Evolutionary conservation across 768 basidiomycete species (phyloP).

Genomic region (Crepidotus variabilis): DNA sequence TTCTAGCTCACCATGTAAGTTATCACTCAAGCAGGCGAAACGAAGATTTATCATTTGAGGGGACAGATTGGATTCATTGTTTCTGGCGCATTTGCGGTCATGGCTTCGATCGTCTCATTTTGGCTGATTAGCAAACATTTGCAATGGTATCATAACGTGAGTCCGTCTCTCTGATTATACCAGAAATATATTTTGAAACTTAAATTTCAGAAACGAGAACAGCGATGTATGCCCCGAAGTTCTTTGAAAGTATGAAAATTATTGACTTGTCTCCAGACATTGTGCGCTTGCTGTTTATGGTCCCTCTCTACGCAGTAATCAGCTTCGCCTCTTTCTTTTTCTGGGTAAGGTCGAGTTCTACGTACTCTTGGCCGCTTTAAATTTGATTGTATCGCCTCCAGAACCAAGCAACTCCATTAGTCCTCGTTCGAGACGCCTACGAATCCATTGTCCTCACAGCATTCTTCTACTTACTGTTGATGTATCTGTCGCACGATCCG

Average conservation of each 20-base stretch:
- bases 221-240: slow-evolving; percentile 46
- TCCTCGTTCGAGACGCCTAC: slow-evolving; percentile 70
- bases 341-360: slow-evolving; percentile 43
- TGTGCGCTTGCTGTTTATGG: slow-evolving; percentile 73
- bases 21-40: neutral
- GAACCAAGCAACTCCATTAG: slow-evolving; percentile 66
- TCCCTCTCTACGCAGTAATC: slow-evolving; percentile 68
- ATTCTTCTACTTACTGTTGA: slow-evolving; percentile 76
- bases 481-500: slow-evolving; percentile 60
- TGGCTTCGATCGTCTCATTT: slow-evolving; percentile 54
- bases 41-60: neutral
- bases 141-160: slow-evolving; percentile 66
- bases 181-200: neutral
- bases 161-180: slow-evolving; percentile 15
- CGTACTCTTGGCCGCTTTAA: neutral
- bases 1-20: slow-evolving; percentile 53
- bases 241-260: neutral
- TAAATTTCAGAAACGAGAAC: slow-evolving; percentile 56
- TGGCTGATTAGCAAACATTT: slow-evolving; percentile 78
- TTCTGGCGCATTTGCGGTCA: slow-evolving; percentile 51
- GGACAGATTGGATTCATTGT: slow-evolving; percentile 67
- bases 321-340: slow-evolving; percentile 68
- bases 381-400: slow-evolving; percentile 18
- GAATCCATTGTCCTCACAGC: slow-evolving; percentile 73
- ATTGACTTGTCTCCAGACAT: slow-evolving; percentile 42